Percentiles rank a stretch among this genome's conserved stretches.
These are phyloP conservation scores for Penicillium griseofulvum DNA, from an alignment of 2,329 filamentous ascomycete species.

Conservation along the genomic window DNA sequence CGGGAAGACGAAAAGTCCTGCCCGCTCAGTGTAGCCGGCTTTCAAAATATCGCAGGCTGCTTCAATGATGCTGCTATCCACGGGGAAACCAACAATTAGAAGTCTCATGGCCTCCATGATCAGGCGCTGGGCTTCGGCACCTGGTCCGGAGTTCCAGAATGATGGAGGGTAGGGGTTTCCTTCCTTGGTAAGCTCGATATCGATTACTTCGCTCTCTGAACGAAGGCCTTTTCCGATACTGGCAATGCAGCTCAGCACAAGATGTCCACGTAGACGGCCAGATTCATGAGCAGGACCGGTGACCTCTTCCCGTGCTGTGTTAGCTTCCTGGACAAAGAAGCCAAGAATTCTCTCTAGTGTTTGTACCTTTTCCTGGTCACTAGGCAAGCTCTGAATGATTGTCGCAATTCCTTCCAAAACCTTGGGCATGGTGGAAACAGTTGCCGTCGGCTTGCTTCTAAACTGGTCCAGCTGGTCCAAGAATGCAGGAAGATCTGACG, in stretches of 20 bases:
- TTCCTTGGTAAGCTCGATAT: constrained; percentile 28
- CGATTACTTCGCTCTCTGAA: constrained; percentile 36
- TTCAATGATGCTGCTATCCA: constrained; percentile 44
- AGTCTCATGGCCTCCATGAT: constrained; percentile 43
- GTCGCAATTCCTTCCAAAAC: constrained; percentile 47
- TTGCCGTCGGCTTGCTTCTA: constrained; percentile 37
- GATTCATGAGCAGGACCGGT: constrained; percentile 31
- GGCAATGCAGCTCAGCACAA: constrained; percentile 41
- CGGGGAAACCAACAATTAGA: constrained; percentile 40
- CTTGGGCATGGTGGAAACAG: constrained; percentile 39
- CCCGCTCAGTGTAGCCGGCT: constrained; percentile 46
- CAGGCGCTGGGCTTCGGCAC: constrained; percentile 31
- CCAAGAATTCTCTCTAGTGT: constrained; percentile 39
- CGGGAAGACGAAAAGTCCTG: constrained; percentile 45
- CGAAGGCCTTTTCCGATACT: constrained; percentile 43
- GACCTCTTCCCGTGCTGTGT: constrained; percentile 33
- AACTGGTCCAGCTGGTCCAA: constrained; percentile 43
- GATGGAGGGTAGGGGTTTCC: constrained; percentile 31
- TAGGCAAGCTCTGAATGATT: constrained; percentile 42
- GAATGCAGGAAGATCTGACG: constrained; percentile 43
- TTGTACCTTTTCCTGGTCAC: constrained; percentile 41
- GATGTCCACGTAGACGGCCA: constrained; percentile 34
- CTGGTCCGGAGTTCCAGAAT: constrained; percentile 40
- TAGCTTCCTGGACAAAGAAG: constrained; percentile 38
- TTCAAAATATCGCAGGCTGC: constrained; percentile 47